A percentile compares a stretch with the other conserved stretches of the same genome.
Conservation (phyloP, 2,329 filamentous ascomycete genomes). For the Didymella pomorum region DNA sequence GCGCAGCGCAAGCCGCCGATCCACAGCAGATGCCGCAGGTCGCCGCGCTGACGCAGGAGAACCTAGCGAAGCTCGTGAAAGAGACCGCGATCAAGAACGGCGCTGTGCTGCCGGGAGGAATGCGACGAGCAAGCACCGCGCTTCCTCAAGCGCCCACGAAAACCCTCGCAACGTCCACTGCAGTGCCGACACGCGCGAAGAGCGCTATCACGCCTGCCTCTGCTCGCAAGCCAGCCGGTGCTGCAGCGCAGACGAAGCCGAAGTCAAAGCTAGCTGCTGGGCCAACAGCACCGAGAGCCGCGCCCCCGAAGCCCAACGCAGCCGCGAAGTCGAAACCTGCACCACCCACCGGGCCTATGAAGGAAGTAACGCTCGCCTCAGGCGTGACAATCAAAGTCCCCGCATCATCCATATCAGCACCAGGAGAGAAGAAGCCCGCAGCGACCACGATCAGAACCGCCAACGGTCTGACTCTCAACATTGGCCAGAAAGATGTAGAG, state of each 20-base stretch:
- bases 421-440: slow-evolving; percentile 36
- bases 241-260: neutral
- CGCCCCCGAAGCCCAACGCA: slow-evolving; percentile 1
- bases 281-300: slow-evolving; percentile 20
- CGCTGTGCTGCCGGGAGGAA: slow-evolving; percentile 42
- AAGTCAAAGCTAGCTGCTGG: slow-evolving; percentile 21
- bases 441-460: slow-evolving; percentile 37
- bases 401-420: slow-evolving; percentile 39
- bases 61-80: slow-evolving; percentile 49
- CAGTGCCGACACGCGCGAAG: slow-evolving; percentile 33
- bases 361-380: slow-evolving; percentile 41
- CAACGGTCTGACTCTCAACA: slow-evolving; percentile 41
- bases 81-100: slow-evolving; percentile 50
- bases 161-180: slow-evolving; percentile 30
- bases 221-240: slow-evolving; percentile 24
- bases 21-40: slow-evolving; percentile 38
- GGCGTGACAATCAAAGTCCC: slow-evolving; percentile 48
- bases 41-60: slow-evolving; percentile 48
- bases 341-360: slow-evolving; percentile 35
- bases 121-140: slow-evolving; percentile 42
- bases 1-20: slow-evolving; percentile 41
- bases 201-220: slow-evolving; percentile 31
- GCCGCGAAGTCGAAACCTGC: slow-evolving; percentile 23
- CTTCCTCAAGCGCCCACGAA: slow-evolving; percentile 37
- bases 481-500: slow-evolving; percentile 45